phyloP scores from a whole-genome alignment of 352 stramenopile species.

The Globisporangium apiculatum region DNA sequence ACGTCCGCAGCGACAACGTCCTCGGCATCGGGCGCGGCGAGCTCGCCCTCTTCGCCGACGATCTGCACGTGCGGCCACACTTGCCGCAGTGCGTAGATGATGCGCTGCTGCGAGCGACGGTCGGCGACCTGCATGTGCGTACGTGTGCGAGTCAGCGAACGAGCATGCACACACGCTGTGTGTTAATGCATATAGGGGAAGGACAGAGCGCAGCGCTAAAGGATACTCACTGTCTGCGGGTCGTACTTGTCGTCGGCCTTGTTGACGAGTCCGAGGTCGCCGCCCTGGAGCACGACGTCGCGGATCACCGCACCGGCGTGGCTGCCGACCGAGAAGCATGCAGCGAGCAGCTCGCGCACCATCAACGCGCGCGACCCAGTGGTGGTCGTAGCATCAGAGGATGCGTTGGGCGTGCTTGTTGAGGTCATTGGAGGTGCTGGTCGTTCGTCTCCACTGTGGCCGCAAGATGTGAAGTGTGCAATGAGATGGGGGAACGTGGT shows the following conservation, averaged over 20 bases:
- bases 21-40: slow-evolving; percentile 31
- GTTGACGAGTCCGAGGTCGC: slow-evolving; percentile 63
- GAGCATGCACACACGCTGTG: too few species aligned
- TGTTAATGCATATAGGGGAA: too few species aligned
- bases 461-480: too few species aligned
- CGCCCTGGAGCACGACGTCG: slow-evolving; percentile 44
- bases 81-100: slow-evolving; percentile 47
- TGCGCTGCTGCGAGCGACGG: slow-evolving; percentile 66
- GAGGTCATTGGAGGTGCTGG: too few species aligned
- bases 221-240: slow-evolving; percentile 42
- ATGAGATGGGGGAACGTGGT: too few species aligned
- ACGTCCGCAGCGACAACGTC: slow-evolving; percentile 48
- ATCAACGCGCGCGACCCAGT: slow-evolving; percentile 8
- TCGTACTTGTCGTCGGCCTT: slow-evolving; percentile 71
- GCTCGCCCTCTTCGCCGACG: slow-evolving; percentile 65
- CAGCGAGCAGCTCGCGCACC: slow-evolving; percentile 39
- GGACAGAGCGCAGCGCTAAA: neutral
- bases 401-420: slow-evolving; percentile 4
- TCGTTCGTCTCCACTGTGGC: too few species aligned
- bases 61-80: slow-evolving; percentile 48
- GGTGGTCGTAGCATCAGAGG: slow-evolving; percentile 8
- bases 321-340: slow-evolving; percentile 46
- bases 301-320: slow-evolving; percentile 61
- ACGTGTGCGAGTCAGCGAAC: too few species aligned
- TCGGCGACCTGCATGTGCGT: slow-evolving; percentile 32